Base-by-base conservation (phyloP, 2,329 filamentous ascomycete species). In the Talaromyces piceae region DNA sequence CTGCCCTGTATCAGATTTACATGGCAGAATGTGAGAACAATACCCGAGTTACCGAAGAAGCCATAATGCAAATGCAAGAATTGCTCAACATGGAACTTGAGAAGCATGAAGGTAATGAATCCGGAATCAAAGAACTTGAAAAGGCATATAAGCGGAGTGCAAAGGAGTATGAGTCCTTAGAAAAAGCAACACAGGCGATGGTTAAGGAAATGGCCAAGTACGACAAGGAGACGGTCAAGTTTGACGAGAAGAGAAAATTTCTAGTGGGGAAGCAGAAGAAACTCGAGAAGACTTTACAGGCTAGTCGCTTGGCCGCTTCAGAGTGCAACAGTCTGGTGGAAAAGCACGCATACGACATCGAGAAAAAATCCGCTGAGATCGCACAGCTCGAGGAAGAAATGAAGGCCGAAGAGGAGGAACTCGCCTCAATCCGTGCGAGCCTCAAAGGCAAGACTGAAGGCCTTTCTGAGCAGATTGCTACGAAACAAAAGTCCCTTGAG, bases 221-320 rank as follows among this genome's bases (percentile, higher is more conserved):
- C 56, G 94, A 98, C 64, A 95, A 97, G 65, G 93, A 97, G 64
- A 84, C 85, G 20, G 93, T 98, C 70, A 98, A 98, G 65, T 91
- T 95, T 59, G 91, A 97, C 58, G 94, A 98, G 70, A 97, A 97
- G 76, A 86, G 86, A 67, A 98, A 98, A 67, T 97, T 97, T 68
- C 73, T 98, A 58, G 76, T 80, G 2, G 86, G 85, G 63, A 98
- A 98, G 73, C 85, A 88, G 61, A 95, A 93, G 75, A 98, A 98
- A 72, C 79, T 95, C 12, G 89, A 97, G 58, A 97, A 95, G 73
- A 81, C 86, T 0, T 87, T 93, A 55, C 77, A 83, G 50, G 86
- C 84, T 43, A 88, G 88, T 54, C 87, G 88, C 56, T 83, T 85
- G 52, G 82, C 86, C 5, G 80, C 82, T 0, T 78, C 80, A 0